phyloP scores from a whole-genome alignment of 2,329 filamentous ascomycete species.

The Colletotrichum higginsianum region DNA sequence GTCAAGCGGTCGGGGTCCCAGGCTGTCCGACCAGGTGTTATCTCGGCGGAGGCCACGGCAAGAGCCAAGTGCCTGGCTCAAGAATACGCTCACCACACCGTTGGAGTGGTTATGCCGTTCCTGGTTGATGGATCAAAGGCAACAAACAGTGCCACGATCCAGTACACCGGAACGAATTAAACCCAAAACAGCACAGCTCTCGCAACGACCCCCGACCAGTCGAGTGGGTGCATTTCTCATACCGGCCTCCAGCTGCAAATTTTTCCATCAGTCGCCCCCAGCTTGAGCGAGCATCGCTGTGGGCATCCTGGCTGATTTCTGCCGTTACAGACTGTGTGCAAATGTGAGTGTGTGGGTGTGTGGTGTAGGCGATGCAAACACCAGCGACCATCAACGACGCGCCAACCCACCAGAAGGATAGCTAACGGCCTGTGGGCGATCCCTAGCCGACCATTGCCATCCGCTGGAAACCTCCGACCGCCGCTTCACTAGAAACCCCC shows the following conservation, averaged over 20 bases:
- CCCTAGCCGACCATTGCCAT: slow-evolving; percentile 28
- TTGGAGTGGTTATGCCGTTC: slow-evolving; percentile 42
- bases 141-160: slow-evolving; percentile 39
- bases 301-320: slow-evolving; percentile 6
- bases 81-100: slow-evolving; percentile 40
- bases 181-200: slow-evolving; percentile 36
- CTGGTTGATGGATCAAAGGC: slow-evolving; percentile 33
- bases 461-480: slow-evolving; percentile 26
- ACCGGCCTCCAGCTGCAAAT: slow-evolving; percentile 21
- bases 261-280: slow-evolving; percentile 22
- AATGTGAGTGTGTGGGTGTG: neutral
- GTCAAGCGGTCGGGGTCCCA: slow-evolving; percentile 33
- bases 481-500: slow-evolving; percentile 12
- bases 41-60: slow-evolving; percentile 34
- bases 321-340: neutral
- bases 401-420: slow-evolving; percentile 23
- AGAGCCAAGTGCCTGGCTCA: slow-evolving; percentile 42
- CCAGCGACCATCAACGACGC: neutral
- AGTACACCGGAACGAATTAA: slow-evolving; percentile 41
- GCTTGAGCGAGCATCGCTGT: slow-evolving; percentile 6
- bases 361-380: slow-evolving; percentile 11
- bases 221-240: slow-evolving; percentile 16
- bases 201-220: slow-evolving; percentile 27
- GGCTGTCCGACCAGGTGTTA: slow-evolving; percentile 31
- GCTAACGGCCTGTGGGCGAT: slow-evolving; percentile 26